Percentiles rank a stretch among this genome's conserved stretches.
These are phyloP conservation scores for Cymodocea nodosa DNA, from an alignment of 116 monocot genomes.

Conservation along the genomic window DNA sequence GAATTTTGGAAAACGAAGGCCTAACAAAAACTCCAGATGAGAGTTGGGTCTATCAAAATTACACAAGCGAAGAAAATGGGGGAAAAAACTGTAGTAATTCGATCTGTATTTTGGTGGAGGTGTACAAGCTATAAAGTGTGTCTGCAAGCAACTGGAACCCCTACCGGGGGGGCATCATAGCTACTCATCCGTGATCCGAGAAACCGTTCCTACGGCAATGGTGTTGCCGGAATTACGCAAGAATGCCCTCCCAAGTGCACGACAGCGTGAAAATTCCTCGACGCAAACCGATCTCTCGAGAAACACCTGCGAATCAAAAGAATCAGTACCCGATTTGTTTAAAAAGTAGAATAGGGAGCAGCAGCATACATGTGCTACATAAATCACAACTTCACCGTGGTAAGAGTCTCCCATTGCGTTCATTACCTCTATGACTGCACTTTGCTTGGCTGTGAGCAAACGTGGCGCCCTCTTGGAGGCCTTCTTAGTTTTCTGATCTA, in stretches of 20 bases:
- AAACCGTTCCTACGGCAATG: slow-evolving; percentile 68
- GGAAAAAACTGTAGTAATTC: too few species aligned
- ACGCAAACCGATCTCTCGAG: slow-evolving; percentile 60
- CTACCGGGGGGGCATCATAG: too few species aligned
- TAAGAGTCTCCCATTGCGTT: background rate
- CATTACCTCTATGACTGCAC: slow-evolving; percentile 65
- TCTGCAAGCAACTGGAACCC: too few species aligned
- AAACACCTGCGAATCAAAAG: slow-evolving; percentile 37
- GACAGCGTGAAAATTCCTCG: slow-evolving; percentile 67
- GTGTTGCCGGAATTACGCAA: slow-evolving; percentile 61
- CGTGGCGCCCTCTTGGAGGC: slow-evolving; percentile 48
- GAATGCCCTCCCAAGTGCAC: slow-evolving; percentile 73
- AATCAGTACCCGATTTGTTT: too few species aligned
- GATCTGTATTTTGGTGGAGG: too few species aligned
- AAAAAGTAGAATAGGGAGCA: background rate
- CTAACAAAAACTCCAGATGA: too few species aligned
- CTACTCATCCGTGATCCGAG: slow-evolving; percentile 21
- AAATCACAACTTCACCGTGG: too few species aligned
- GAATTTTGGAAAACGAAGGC: too few species aligned
- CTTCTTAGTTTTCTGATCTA: slow-evolving; percentile 67
- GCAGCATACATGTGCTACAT: too few species aligned
- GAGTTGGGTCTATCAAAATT: too few species aligned
- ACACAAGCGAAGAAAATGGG: too few species aligned
- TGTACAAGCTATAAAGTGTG: too few species aligned
- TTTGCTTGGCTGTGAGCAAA: slow-evolving; percentile 61